A percentile compares a stretch with the other conserved stretches of the same genome.
Evolutionary conservation across 306 rosid genomes (phyloP).

Genomic region (Rosa rugosa): DNA sequence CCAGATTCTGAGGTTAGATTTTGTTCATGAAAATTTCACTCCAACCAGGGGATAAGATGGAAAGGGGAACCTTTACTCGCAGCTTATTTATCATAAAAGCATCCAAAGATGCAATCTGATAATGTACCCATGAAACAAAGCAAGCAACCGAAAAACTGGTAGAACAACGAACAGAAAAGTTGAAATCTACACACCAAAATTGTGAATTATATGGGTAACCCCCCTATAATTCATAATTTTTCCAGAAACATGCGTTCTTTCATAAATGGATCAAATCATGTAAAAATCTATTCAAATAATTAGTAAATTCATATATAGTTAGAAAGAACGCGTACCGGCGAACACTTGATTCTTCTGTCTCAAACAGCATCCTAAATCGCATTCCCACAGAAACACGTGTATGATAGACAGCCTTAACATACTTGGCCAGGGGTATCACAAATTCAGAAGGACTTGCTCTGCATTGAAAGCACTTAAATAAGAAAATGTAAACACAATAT

Average conservation of each 20-base stretch:
- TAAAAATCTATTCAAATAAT: background rate
- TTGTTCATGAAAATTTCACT: background rate
- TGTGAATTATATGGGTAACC: background rate
- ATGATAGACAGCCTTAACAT: constrained; percentile 66
- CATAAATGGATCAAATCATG: background rate
- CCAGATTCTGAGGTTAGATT: background rate
- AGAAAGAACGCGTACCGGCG: constrained; percentile 45
- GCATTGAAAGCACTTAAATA: background rate
- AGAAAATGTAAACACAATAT: constrained; percentile 11
- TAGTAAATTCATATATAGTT: background rate
- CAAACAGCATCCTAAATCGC: constrained; percentile 82
- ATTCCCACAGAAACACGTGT: constrained; percentile 74
- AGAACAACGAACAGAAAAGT: background rate
- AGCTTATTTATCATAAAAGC: background rate
- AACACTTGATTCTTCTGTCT: constrained; percentile 80
- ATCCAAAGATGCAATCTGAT: background rate
- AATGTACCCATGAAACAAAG: background rate
- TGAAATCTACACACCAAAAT: background rate
- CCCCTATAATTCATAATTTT: background rate
- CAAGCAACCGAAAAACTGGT: background rate
- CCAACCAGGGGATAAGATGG: background rate
- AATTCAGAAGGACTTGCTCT: constrained; percentile 78
- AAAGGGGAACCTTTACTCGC: background rate
- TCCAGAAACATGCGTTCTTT: background rate
- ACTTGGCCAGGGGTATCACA: constrained; percentile 72